Evolutionary conservation across 345 rosid species (phyloP), one percentile per base, ranked within the genome.

Genomic region (Dimocarpus longan): DNA sequence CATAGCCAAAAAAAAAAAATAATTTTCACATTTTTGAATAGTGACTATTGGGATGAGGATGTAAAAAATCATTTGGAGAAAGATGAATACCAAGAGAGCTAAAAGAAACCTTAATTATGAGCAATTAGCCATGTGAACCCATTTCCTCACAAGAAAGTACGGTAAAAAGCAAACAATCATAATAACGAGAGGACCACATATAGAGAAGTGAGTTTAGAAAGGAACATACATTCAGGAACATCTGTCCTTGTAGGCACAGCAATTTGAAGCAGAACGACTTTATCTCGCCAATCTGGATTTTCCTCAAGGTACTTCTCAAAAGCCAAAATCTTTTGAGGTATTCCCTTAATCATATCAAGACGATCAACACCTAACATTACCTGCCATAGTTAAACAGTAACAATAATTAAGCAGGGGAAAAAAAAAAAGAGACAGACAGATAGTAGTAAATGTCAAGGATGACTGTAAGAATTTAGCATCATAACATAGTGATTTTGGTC

Each of bases 351-450:
- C 92, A 87, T 89, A 79, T 89, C 92, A 78, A 89, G 90, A 57
- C 92, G 87, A 80, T 89, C 92, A 82, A 89, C 92, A 64, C 92
- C 92, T 74, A 89, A 77, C 90, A 89, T 89, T 73, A 89, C 86
- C 92, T 89, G 82, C 63, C 78, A 86, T 65, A 10, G 26, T 63
- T 50, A 26, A 81, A 77, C 66, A n/a, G 57, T 57, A 81, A 70
- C 50, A 70, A 72, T 57, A 39, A 74, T 73, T 70, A 68, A 76
- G 48, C 48, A 72, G 74, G 28, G 28, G n/a, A n/a, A 66, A 76
- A 50, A 73, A 75, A 66, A 26, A 7, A 69, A 5, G 19, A 28
- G 70, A 62, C 50, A 69, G 72, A 68, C 40, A 4, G 46, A 52
- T n/a, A 16, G 19, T 42, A 32, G 11, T 6, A 62, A 62, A 42